Base-by-base conservation (phyloP, 202 grass and related monocot genomes). In the Miscanthus sacchariflorus region DNA sequence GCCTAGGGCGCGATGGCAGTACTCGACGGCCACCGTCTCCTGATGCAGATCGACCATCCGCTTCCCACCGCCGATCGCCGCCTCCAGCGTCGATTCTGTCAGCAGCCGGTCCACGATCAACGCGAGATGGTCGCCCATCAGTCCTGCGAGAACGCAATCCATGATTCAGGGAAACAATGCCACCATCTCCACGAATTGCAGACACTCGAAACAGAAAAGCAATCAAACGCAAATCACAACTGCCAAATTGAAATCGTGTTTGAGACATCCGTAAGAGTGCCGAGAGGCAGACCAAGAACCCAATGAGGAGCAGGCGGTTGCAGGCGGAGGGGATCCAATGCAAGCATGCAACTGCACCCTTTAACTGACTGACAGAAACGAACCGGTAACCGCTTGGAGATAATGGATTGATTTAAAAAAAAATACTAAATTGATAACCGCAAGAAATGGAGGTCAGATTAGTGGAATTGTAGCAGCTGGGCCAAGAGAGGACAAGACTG, bases 81-180 rank as follows among this genome's bases (percentile, higher is more conserved):
- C 94, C 66, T 97, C 94, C 65, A 99, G 93, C 24, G 97, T 97
- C 50, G 97, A 93, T 70, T 99, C 97, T 9, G 97, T 97, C 63
- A 99, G 91, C 46, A 99, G 91, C 25, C 90, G 91, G 70, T 97
- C 97, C 81, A 96, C 97, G 45, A 99, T 86, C 90, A 99, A 80
- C 69, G 94, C 91, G 12, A 99, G 91, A 87, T 99, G 97, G 67
- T 99, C 97, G 63, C 97, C 97, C 97, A 99, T 99, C 23, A 33
- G 40, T 4, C 83, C 90, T 86, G 87, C 74, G 45, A 42, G 78
- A 56, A 12, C 12, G 17, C 12, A 74, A 24, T 44, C 33, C 69
- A 74, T n/a, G 76, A 75, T 63, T 81, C 10, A 77, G 27, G 7
- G 45, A 82, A 45, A 40, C 42, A 67, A 75, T 40, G 68, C 24